phyloP scores from a whole-genome alignment of 495 filamentous ascomycete species.

The Podospora appendiculata region DNA sequence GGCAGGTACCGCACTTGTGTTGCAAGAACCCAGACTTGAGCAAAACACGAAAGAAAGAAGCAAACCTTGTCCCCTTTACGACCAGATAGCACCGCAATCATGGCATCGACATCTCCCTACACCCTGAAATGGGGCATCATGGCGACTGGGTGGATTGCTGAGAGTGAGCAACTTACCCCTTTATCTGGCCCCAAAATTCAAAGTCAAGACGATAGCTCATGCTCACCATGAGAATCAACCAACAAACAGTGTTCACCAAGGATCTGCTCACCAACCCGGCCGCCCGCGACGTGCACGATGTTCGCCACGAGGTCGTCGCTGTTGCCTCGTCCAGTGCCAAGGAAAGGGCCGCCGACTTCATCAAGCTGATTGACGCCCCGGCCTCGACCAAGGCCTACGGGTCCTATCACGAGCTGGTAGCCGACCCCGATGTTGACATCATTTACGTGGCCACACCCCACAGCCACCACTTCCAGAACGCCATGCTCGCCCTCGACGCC shows the following conservation, averaged over 20 bases:
- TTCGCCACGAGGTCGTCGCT: constrained; percentile 71
- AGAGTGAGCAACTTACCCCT: constrained; percentile 38
- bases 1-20: too few relatives aligned
- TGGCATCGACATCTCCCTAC: constrained; percentile 43
- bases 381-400: constrained; percentile 65
- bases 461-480: constrained; percentile 91
- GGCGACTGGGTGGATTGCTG: constrained; percentile 75
- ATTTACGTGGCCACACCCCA: constrained; percentile 93
- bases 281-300: constrained; percentile 60
- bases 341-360: constrained; percentile 62
- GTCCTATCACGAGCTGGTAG: constrained; percentile 70
- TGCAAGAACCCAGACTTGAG: background rate
- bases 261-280: constrained; percentile 77
- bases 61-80: too few relatives aligned
- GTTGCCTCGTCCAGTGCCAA: constrained; percentile 73
- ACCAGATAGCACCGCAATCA: constrained; percentile 8
- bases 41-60: background rate
- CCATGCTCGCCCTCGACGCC: constrained; percentile 69
- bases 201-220: background rate
- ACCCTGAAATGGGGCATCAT: constrained; percentile 74
- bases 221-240: background rate
- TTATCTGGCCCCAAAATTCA: too few relatives aligned
- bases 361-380: constrained; percentile 57
- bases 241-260: constrained; percentile 51
- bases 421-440: constrained; percentile 72